Evolutionary conservation across 2,329 filamentous ascomycete genomes (phyloP).

Genomic region (Aspergillus vadensis): DNA sequence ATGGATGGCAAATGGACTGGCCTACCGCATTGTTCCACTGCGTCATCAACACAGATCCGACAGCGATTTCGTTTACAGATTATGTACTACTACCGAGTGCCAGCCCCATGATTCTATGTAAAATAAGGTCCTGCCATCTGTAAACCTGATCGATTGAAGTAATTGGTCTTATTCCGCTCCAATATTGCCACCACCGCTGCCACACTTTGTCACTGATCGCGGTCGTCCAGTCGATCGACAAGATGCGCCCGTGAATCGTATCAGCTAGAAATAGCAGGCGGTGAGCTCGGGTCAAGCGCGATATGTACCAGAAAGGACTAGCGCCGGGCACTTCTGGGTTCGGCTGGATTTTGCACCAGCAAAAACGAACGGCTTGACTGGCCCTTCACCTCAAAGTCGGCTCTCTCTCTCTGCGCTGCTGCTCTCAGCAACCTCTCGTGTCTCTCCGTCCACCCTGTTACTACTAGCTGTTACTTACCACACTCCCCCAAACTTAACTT

Average conservation of each 20-base stretch:
- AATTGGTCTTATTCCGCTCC: too few species aligned
- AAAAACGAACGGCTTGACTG: slow-evolving; percentile 9
- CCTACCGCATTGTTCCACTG: not conserved
- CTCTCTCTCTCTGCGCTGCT: not conserved
- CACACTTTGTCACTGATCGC: not conserved
- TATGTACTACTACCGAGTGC: too few species aligned
- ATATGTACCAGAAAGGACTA: not conserved
- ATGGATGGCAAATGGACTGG: not conserved
- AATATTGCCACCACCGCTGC: not conserved
- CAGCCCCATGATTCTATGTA: too few species aligned
- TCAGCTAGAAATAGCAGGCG: slow-evolving; percentile 14
- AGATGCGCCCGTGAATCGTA: not conserved
- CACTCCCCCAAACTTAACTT: slow-evolving; percentile 10
- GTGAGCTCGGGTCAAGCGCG: slow-evolving; percentile 5
- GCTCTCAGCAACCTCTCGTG: slow-evolving; percentile 10
- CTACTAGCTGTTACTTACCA: not conserved
- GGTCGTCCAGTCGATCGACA: not conserved
- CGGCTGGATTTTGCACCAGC: slow-evolving; percentile 4
- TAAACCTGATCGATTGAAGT: too few species aligned
- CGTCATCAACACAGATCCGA: not conserved
- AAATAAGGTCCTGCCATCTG: too few species aligned
- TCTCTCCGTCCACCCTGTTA: slow-evolving; percentile 4
- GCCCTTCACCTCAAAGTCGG: slow-evolving; percentile 12
- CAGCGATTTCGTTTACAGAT: not conserved
- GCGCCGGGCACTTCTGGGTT: slow-evolving; percentile 2